These are phyloP conservation scores for Mycena galopus DNA, from an alignment of 768 basidiomycete species.

Conservation along the genomic window DNA sequence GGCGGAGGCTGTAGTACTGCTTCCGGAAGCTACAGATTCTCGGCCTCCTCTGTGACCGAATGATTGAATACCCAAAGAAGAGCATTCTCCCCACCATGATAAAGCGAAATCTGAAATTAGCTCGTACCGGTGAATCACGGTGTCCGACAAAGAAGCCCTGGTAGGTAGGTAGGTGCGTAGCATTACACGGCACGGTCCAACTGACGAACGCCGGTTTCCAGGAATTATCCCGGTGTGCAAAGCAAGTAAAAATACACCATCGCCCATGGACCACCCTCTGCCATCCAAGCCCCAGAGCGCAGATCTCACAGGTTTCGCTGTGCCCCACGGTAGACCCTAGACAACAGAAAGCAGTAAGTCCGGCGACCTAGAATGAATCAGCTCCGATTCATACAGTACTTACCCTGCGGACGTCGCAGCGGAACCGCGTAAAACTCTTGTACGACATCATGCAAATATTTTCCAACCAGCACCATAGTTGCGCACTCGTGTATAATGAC, in stretches of 20 bases:
- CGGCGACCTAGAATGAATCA: neutral
- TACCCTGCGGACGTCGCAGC: neutral
- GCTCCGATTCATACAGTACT: neutral
- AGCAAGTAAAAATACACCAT: no score
- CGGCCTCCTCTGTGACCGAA: neutral
- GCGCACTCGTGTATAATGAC: neutral
- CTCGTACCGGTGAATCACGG: neutral
- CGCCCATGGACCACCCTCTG: no score
- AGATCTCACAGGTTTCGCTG: slow-evolving; percentile 2
- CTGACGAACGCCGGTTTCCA: no score
- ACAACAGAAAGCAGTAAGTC: neutral
- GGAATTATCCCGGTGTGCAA: no score
- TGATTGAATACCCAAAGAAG: neutral
- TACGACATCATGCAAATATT: neutral
- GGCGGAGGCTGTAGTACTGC: neutral
- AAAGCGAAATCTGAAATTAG: slow-evolving; percentile 1
- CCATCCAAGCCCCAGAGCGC: neutral
- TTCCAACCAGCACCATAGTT: neutral
- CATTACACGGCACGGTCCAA: no score
- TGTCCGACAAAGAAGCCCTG: neutral
- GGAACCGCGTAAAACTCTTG: neutral
- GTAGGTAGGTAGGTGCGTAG: neutral
- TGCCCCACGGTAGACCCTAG: slow-evolving; percentile 3
- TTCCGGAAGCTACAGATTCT: neutral
- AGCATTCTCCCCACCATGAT: neutral